phyloP scores from a whole-genome alignment of 2,329 filamentous ascomycete genomes.

The Cladosporium oxysporum region DNA sequence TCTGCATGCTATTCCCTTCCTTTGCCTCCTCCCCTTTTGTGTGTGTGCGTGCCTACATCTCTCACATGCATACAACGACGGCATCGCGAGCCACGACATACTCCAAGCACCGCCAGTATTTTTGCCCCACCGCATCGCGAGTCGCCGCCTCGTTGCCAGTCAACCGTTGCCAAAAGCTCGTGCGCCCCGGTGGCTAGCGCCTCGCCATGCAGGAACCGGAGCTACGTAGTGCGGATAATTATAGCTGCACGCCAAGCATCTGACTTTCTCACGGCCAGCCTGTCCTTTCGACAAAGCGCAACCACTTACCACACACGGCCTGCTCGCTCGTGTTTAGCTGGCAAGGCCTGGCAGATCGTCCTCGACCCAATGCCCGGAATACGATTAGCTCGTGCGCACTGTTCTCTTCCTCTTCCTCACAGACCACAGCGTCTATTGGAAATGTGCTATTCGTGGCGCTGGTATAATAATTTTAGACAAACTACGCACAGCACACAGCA shows the following conservation, averaged over 20 bases:
- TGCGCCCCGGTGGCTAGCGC: background rate
- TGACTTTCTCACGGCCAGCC: background rate
- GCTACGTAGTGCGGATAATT: slow-evolving; percentile 1
- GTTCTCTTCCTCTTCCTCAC: background rate
- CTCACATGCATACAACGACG: background rate
- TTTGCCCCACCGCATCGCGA: background rate
- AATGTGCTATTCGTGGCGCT: slow-evolving; percentile 6
- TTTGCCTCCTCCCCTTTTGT: background rate
- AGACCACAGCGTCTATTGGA: background rate
- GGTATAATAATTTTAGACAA: slow-evolving; percentile 1
- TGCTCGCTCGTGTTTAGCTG: slow-evolving; percentile 1
- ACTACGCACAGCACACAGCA: background rate
- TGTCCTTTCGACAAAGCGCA: background rate
- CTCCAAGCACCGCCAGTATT: background rate
- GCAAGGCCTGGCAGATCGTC: background rate
- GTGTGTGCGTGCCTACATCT: background rate
- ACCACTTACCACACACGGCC: background rate
- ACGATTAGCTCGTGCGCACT: background rate
- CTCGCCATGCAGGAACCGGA: slow-evolving; percentile 6
- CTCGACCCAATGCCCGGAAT: background rate
- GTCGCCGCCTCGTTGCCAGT: background rate
- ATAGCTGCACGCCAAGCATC: background rate
- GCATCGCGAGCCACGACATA: background rate
- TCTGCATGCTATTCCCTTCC: background rate
- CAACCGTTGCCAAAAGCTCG: slow-evolving; percentile 1